Base-by-base conservation (phyloP, 257 asterid genomes). In the Nicotiana obtusifolia region DNA sequence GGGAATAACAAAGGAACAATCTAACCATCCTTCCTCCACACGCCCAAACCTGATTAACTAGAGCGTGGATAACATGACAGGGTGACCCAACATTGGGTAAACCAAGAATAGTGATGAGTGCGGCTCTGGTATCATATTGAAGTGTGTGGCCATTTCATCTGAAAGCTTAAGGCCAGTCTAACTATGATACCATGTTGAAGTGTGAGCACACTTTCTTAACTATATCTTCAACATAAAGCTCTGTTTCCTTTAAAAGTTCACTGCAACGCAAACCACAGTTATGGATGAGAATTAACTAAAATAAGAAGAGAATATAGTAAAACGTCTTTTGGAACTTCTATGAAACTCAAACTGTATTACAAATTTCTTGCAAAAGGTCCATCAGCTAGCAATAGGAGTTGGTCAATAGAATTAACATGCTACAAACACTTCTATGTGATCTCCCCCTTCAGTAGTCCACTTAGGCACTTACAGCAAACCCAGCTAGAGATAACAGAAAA, bases 1-100 rank as follows among this genome's bases (percentile, higher is more conserved):
- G 33, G 33, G 33, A 30, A 30, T 30, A 30, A 30, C 33, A 30
- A 30, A 30, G 60, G 37, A 14, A 22, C 15, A 44, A 71, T 44
- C 60, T 71, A 69, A 71, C 60, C 78, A 47, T 33, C 78, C 78
- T n/a, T 33, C 56, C 78, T 71, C 35, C 22, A 14, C 60, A 47
- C 37, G 11, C 20, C 22, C 15, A 71, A 20, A 14, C 37, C 20
- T 14, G 49, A n/a, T 71, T 71, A 44, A 52, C 60, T 44, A 13
- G 49, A 22, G 13, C 8, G 26, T 14, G 78, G 60, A 71, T 44
- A 22, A 71, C 78, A 71, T 22, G 60, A 44, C 78, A 22, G 1
- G 37, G 30, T 56, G 35, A 69, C 20, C 22, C 60, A 37, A 37
- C 47, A 37, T 37, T 37, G 47, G 11, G 49, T 41, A 41, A 41